Evolutionary conservation across 208 protist genomes (phyloP).

Genomic region (Crithidia bombi): DNA sequence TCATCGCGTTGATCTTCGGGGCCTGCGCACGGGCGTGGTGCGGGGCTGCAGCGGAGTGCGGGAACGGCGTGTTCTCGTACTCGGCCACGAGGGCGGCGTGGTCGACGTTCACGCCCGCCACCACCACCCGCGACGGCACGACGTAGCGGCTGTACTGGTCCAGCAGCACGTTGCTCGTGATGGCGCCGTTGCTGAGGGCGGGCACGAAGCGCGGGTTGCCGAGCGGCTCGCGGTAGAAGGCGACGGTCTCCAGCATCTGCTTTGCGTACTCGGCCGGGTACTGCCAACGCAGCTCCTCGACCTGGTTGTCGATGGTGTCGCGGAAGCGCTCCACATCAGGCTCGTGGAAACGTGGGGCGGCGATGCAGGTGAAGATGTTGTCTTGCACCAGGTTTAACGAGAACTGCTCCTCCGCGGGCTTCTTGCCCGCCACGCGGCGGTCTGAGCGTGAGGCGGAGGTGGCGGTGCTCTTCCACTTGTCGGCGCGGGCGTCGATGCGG

Average conservation of each 20-base stretch:
- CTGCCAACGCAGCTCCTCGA: slow-evolving; percentile 85
- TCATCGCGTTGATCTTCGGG: slow-evolving; percentile 30
- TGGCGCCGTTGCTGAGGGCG: slow-evolving; percentile 65
- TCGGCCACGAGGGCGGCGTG: slow-evolving; percentile 83
- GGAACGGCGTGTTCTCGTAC: slow-evolving; percentile 87
- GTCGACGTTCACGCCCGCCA: slow-evolving; percentile 90
- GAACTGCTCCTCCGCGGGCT: slow-evolving; percentile 37
- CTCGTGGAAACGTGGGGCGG: slow-evolving; percentile 82
- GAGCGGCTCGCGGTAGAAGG: slow-evolving; percentile 89
- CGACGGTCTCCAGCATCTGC: slow-evolving; percentile 83
- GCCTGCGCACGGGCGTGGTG: slow-evolving; percentile 59
- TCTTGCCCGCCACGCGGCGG: slow-evolving; percentile 15
- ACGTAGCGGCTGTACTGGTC: slow-evolving; percentile 83
- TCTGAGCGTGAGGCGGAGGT: slow-evolving; percentile 22
- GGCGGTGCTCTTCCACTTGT: slow-evolving; percentile 62
- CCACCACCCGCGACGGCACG: slow-evolving; percentile 75
- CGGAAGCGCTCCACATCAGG: slow-evolving; percentile 83
- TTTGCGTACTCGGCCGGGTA: slow-evolving; percentile 76
- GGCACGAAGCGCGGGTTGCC: slow-evolving; percentile 87
- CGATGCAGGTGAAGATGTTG: slow-evolving; percentile 82
- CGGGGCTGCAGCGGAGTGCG: slow-evolving; percentile 64
- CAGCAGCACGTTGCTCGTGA: slow-evolving; percentile 68
- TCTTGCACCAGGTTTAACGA: slow-evolving; percentile 75
- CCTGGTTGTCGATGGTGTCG: slow-evolving; percentile 86
- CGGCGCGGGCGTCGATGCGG: slow-evolving; percentile 71